These are phyloP conservation scores for Ajuga reptans DNA, from an alignment of 305 asterid genomes.

Conservation along the genomic window DNA sequence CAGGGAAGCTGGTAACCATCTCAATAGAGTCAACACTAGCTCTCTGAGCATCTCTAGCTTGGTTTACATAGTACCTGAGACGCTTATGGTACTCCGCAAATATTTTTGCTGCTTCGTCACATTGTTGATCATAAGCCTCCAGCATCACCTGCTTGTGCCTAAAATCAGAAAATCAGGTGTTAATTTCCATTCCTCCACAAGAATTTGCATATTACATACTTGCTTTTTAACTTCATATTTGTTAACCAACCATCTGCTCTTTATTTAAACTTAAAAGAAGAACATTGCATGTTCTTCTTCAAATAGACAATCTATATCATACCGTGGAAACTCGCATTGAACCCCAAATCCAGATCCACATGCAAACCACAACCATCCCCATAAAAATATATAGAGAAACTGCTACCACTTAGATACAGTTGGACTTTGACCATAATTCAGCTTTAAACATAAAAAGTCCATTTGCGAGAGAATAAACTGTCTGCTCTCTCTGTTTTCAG, in stretches of 20 bases:
- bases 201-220: background rate
- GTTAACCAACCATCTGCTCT: constrained; percentile 3
- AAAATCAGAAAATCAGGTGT: constrained; percentile 22
- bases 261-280: constrained; percentile 17
- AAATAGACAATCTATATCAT: background rate
- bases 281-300: constrained; percentile 9
- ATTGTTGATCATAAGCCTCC: constrained; percentile 88
- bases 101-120: constrained; percentile 88
- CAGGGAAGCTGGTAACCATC: constrained; percentile 61
- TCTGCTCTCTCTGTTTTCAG: background rate
- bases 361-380: background rate
- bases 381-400: background rate
- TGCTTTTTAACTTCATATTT: constrained; percentile 6
- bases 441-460: constrained; percentile 1
- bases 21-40: constrained; percentile 54
- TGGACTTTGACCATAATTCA: background rate
- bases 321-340: background rate
- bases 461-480: background rate
- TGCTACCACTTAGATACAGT: background rate
- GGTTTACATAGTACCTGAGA: constrained; percentile 57
- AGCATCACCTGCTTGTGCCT: constrained; percentile 94
- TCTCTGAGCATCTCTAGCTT: constrained; percentile 70
- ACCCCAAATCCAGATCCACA: background rate
- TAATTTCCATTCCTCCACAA: constrained; percentile 13
- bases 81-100: constrained; percentile 94